Percentiles rank a stretch among this genome's conserved stretches.
Conservation (phyloP, 345 rosid genomes). For the Mangifera indica region DNA sequence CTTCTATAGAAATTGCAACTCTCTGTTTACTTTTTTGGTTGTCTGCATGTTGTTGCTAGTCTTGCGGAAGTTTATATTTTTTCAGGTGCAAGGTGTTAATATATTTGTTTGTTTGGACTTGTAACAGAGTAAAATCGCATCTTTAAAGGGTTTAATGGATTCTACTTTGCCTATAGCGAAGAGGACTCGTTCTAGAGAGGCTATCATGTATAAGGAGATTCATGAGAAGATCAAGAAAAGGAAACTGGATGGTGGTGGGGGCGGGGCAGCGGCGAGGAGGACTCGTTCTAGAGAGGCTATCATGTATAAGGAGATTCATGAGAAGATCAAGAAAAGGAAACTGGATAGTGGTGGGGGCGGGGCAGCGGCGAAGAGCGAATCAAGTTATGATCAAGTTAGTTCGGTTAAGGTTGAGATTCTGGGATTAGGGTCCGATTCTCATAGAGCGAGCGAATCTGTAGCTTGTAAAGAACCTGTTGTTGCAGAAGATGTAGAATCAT, state of each 20-base stretch:
- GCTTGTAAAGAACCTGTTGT: neutral
- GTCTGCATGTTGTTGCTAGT: too few relatives aligned
- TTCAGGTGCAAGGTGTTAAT: too few relatives aligned
- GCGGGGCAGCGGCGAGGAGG: too few relatives aligned
- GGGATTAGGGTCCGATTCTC: neutral
- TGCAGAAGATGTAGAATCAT: neutral
- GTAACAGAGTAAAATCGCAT: neutral
- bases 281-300: constrained; percentile 20
- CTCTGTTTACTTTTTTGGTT: too few relatives aligned
- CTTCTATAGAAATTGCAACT: too few relatives aligned
- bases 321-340: constrained; percentile 7
- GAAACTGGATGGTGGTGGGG: neutral
- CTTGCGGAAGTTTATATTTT: too few relatives aligned
- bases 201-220: neutral
- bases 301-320: neutral
- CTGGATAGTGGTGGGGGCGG: neutral
- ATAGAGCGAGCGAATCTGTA: neutral
- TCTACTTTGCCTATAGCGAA: constrained; percentile 17
- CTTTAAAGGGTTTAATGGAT: neutral
- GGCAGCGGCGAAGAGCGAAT: neutral
- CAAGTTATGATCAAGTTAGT: neutral
- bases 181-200: constrained; percentile 24
- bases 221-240: constrained; percentile 9
- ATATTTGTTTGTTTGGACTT: too few relatives aligned
- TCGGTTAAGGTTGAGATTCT: neutral